phyloP scores from a whole-genome alignment of 179 eudicot species.

The Silene vulgaris region DNA sequence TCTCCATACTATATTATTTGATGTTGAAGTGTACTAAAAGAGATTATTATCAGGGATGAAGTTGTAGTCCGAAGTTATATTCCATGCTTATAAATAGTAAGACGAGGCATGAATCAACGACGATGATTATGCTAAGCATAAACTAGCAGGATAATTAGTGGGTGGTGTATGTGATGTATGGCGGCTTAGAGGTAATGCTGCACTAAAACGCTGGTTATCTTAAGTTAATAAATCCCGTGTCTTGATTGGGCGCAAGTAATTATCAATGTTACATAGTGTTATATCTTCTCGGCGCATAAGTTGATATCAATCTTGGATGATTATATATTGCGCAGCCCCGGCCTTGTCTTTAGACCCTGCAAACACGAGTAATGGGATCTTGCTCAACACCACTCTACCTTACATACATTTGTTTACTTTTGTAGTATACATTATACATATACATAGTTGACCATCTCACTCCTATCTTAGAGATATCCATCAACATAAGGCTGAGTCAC shows the following conservation, averaged over 20 bases:
- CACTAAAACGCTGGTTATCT: conserved; percentile 8
- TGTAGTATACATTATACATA: too few relatives aligned
- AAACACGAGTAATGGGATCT: neutral
- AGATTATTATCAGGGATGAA: neutral
- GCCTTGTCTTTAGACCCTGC: neutral
- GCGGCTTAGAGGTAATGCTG: conserved; percentile 19
- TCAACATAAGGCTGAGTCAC: too few relatives aligned
- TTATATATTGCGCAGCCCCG: neutral
- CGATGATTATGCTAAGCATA: too few relatives aligned
- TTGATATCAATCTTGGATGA: neutral
- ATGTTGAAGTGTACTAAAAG: neutral
- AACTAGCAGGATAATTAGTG: neutral
- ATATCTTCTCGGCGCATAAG: neutral
- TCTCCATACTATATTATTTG: neutral
- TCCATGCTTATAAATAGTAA: neutral
- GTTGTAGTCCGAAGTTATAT: neutral
- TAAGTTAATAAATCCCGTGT: neutral
- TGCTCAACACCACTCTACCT: neutral
- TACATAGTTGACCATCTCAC: too few relatives aligned
- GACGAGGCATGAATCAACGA: too few relatives aligned
- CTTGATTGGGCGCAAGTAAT: neutral
- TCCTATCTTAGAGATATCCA: too few relatives aligned
- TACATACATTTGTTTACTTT: neutral
- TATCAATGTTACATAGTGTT: neutral
- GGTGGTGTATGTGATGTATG: conserved; percentile 23